Conservation (phyloP, 495 filamentous ascomycete species). For the Schizothecium vesticola region DNA sequence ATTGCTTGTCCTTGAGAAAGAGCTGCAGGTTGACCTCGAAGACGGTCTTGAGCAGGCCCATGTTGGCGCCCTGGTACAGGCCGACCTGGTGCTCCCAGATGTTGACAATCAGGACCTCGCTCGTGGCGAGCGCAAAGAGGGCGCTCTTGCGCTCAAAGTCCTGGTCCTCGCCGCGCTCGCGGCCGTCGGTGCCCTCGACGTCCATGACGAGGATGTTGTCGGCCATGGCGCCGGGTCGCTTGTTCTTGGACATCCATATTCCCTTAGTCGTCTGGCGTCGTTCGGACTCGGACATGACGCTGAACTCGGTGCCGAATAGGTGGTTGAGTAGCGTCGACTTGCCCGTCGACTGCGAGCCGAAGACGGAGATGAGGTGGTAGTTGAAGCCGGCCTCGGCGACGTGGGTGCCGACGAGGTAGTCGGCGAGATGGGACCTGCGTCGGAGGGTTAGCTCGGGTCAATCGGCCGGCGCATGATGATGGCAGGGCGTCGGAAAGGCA, state of each 20-base stretch:
- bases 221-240: constrained; percentile 67
- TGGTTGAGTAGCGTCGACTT: constrained; percentile 96
- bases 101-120: constrained; percentile 96
- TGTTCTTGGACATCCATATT: constrained; percentile 98
- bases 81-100: constrained; percentile 99
- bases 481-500: not conserved
- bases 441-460: constrained; percentile 9
- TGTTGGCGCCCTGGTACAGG: constrained; percentile 96
- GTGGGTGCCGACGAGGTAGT: constrained; percentile 72
- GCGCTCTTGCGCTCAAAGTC: constrained; percentile 98
- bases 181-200: constrained; percentile 94
- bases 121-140: constrained; percentile 92
- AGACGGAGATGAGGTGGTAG: constrained; percentile 97
- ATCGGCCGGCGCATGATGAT: not conserved
- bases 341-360: constrained; percentile 96
- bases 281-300: constrained; percentile 88
- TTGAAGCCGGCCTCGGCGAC: constrained; percentile 89
- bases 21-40: constrained; percentile 98
- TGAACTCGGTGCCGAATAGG: constrained; percentile 92
- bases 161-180: constrained; percentile 95
- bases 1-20: constrained; percentile 91
- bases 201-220: constrained; percentile 99
- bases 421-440: constrained; percentile 66
- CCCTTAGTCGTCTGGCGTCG: constrained; percentile 96
- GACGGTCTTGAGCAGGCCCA: constrained; percentile 95